Conservation (phyloP, 257 asterid genomes). For the Nicotiana undulata region DNA sequence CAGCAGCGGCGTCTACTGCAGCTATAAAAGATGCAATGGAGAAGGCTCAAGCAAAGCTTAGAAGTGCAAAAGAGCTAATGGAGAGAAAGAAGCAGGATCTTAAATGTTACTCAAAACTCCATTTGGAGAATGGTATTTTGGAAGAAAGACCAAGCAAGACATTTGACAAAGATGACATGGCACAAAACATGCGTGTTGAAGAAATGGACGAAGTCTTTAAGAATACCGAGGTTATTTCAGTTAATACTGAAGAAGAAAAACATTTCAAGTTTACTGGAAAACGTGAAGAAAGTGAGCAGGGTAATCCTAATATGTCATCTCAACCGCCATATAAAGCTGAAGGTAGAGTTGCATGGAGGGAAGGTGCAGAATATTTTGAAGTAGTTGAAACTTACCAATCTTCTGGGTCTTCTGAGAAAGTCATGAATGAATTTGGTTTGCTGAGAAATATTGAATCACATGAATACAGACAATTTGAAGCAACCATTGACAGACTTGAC, state of each 20-base stretch:
- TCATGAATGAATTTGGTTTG: constrained; percentile 16
- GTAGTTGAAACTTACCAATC: constrained; percentile 42
- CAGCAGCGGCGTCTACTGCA: constrained; percentile 27
- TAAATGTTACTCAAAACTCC: constrained; percentile 16
- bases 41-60: constrained; percentile 30
- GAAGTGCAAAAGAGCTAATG: constrained; percentile 28
- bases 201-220: constrained; percentile 22
- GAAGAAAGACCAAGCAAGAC: constrained; percentile 30
- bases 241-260: constrained; percentile 18
- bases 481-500: constrained; percentile 19
- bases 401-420: constrained; percentile 19
- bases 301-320: constrained; percentile 12
- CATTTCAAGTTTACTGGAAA: constrained; percentile 18
- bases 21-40: constrained; percentile 25
- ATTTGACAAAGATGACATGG: constrained; percentile 23
- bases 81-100: constrained; percentile 23
- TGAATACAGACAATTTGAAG: constrained; percentile 12
- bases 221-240: constrained; percentile 20
- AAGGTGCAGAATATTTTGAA: constrained; percentile 57
- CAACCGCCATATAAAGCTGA: constrained; percentile 15
- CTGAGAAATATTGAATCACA: constrained; percentile 19
- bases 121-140: constrained; percentile 14
- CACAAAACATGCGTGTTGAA: constrained; percentile 19
- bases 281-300: constrained; percentile 11
- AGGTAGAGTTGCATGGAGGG: constrained; percentile 57